These are phyloP conservation scores for Selaginella tamariscina DNA, from an alignment of 75 land plant genomes.

Conservation along the genomic window DNA sequence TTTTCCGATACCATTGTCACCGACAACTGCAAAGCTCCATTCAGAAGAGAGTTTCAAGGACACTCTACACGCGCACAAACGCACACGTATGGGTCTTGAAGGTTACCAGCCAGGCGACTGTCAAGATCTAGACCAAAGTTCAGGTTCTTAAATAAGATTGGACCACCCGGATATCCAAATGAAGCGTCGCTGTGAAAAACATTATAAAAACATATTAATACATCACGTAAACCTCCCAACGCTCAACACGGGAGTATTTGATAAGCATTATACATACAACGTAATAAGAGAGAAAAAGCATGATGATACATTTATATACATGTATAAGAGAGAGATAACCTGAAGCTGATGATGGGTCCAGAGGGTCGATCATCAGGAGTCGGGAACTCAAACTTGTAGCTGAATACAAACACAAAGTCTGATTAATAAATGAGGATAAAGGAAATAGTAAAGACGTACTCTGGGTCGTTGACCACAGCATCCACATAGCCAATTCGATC, in stretches of 20 bases:
- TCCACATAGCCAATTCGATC: constrained; percentile 85
- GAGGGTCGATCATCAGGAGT: constrained; percentile 96
- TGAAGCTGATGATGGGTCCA: constrained; percentile 95
- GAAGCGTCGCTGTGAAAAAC: constrained; percentile 81
- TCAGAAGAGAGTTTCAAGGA: neutral
- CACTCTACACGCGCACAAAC: too few species aligned
- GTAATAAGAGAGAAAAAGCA: too few species aligned
- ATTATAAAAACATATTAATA: neutral
- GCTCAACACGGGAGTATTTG: too few species aligned
- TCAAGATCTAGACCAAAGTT: constrained; percentile 98
- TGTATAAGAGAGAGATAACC: constrained; percentile 26
- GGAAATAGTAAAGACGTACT: constrained; percentile 63
- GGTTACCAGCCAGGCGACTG: constrained; percentile 89
- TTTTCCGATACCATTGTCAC: constrained; percentile 97
- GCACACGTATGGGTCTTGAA: too few species aligned
- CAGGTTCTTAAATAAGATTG: constrained; percentile 70
- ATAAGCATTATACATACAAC: too few species aligned
- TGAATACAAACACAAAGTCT: constrained; percentile 26
- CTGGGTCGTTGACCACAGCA: constrained; percentile 93
- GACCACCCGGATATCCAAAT: constrained; percentile 98
- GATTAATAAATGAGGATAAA: neutral
- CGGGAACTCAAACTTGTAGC: constrained; percentile 99
- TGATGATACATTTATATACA: too few species aligned
- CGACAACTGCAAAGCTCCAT: constrained; percentile 60
- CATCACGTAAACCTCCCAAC: too few species aligned